Evolutionary conservation across 2,329 filamentous ascomycete genomes (phyloP), one percentile per base, ranked within the genome.

Genomic region (Pyrenochaeta sp.): DNA sequence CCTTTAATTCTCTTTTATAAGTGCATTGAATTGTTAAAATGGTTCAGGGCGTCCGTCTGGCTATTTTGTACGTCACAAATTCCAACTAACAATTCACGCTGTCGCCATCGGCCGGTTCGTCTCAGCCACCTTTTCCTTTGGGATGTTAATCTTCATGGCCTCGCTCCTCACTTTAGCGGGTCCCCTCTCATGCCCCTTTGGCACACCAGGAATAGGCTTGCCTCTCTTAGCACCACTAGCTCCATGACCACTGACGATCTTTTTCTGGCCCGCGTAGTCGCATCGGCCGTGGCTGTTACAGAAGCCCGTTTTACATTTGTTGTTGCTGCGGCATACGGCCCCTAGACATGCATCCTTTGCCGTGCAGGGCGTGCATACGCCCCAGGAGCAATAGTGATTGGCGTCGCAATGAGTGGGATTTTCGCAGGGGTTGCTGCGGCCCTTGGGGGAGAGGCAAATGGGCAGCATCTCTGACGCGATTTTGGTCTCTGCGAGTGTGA

Each of bases 241-340:
- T 0, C 65, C 63, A 0, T 61, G 61, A 1, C 65, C 65, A n/a
- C 38, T 38, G 5, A 45, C 10, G 8, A 53, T 41, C 48, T 67
- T 59, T 41, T 41, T 45, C 36, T 57, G 42, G 0, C 52, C 53
- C 0, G 58, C 36, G 17, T 67, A 67, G 45, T 69, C 66, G 23
- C 67, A 71, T 0, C 55, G 46, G 0, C 60, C 65, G 22, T 61
- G 39, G 1, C 35, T 32, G 14, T 69, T 71, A 23, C 67, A 71
- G 32, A 55, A 64, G 0, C 66, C 66, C 1, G 65, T 69, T 37
- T 65, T 67, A 24, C 67, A 69, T n/a, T 47, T 54, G 21, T 61
- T 59, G 24, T 57, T 62, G 19, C 46, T 59, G 21, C 46, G 55
- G 45, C 67, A 71, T 0, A 34, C 37, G 0, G 48, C 46, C 4